Percentiles rank a stretch among this genome's conserved stretches.
Evolutionary conservation across 2,329 filamentous ascomycete species (phyloP).

Genomic region (Coleophoma eucalyptorum): DNA sequence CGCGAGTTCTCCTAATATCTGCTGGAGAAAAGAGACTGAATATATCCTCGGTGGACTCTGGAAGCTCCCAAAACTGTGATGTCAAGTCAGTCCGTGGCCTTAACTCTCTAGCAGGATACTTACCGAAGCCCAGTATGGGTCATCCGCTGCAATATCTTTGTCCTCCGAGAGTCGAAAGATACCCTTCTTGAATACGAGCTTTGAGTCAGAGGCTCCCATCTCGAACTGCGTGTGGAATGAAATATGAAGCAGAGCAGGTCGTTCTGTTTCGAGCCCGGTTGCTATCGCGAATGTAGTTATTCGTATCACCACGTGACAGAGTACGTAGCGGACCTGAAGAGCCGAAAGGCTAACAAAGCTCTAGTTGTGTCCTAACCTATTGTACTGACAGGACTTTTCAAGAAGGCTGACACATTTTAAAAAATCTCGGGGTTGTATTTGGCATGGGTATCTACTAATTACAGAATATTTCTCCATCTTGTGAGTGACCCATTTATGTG

Average conservation of each 20-base stretch:
- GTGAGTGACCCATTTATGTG: conserved; percentile 11
- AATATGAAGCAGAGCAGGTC: too few relatives aligned
- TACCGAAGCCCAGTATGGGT: conserved; percentile 91
- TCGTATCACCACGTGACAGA: background rate
- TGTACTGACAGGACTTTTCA: too few relatives aligned
- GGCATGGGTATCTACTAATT: conserved; percentile 21
- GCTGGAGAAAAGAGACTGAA: conserved; percentile 91
- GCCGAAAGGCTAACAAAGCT: too few relatives aligned
- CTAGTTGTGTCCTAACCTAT: too few relatives aligned
- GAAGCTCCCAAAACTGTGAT: conserved; percentile 88
- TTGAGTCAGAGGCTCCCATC: conserved; percentile 98
- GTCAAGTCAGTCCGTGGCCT: conserved; percentile 6
- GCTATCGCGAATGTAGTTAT: too few relatives aligned
- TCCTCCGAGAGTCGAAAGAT: conserved; percentile 97
- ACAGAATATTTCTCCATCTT: background rate
- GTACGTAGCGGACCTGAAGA: too few relatives aligned
- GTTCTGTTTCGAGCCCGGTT: too few relatives aligned
- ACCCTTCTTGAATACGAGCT: conserved; percentile 97
- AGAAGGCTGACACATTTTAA: too few relatives aligned
- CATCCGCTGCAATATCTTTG: conserved; percentile 78
- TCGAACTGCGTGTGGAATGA: conserved; percentile 20
- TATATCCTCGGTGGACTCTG: conserved; percentile 91
- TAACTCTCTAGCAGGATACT: conserved; percentile 29
- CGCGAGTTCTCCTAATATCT: conserved; percentile 84
- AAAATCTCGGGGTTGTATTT: background rate